A percentile compares a stretch with the other conserved stretches of the same genome.
Conservation (phyloP, 441 rosid species). For the Eruca vesicaria region DNA sequence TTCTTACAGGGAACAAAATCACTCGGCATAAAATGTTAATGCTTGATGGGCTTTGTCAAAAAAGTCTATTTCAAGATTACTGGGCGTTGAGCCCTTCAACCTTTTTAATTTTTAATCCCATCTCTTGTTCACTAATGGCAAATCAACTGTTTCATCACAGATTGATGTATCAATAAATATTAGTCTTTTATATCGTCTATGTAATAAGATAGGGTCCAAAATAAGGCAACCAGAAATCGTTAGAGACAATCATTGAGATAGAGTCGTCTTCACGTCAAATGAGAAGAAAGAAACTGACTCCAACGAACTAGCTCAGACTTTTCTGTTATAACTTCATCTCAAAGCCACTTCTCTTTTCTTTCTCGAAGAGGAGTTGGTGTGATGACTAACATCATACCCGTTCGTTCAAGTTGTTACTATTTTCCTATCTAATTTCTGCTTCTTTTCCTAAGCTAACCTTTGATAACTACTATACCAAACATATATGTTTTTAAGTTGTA, state of each 20-base stretch:
- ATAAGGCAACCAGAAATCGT: conserved; percentile 23
- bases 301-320: conserved; percentile 32
- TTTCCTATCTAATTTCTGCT: neutral
- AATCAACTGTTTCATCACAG: neutral
- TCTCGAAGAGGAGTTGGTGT: conserved; percentile 13
- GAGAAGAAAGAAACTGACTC: conserved; percentile 20
- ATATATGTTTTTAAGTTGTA: neutral
- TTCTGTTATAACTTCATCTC: conserved; percentile 31
- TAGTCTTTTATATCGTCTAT: neutral
- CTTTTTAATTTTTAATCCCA: neutral
- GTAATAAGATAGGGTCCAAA: conserved; percentile 19
- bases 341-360: conserved; percentile 33
- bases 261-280: conserved; percentile 33
- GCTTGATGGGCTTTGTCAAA: neutral
- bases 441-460: neutral
- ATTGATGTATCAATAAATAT: neutral
- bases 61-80: neutral
- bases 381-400: neutral
- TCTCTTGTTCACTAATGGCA: neutral
- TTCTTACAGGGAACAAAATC: neutral
- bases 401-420: conserved; percentile 18
- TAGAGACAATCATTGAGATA: conserved; percentile 26
- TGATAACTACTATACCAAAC: neutral
- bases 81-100: neutral
- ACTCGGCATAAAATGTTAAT: conserved; percentile 8